Conservation (phyloP, 768 basidiomycete genomes). For the Mrakia hoshinonis region DNA sequence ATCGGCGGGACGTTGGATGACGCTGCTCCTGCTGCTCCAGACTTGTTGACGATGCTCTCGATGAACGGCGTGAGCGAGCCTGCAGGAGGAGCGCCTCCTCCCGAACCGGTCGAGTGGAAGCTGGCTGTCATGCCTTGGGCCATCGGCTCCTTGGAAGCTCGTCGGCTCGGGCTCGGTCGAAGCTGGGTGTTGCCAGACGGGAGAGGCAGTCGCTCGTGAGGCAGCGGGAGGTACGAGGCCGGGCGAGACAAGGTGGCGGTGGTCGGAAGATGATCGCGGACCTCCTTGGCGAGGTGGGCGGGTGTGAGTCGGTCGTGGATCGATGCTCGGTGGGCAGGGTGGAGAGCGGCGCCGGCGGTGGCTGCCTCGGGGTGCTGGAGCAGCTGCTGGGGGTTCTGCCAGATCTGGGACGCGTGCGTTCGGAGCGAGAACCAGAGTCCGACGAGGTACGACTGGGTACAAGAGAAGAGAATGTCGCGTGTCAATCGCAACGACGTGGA, state of each 20-base stretch:
- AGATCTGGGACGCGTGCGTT: slow-evolving; percentile 95
- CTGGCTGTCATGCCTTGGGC: neutral
- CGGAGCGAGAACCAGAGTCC: slow-evolving; percentile 98
- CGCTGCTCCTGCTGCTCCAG: slow-evolving; percentile 29
- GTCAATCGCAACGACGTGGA: neutral
- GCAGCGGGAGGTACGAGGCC: neutral
- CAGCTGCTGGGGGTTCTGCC: slow-evolving; percentile 76
- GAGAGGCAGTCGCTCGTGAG: neutral
- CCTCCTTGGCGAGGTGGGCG: slow-evolving; percentile 9
- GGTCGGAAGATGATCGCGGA: slow-evolving; percentile 14
- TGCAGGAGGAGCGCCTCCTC: neutral
- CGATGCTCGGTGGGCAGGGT: slow-evolving; percentile 39
- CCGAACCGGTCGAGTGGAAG: slow-evolving; percentile 17
- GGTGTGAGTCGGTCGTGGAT: slow-evolving; percentile 40
- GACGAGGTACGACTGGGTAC: slow-evolving; percentile 76
- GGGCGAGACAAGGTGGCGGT: neutral
- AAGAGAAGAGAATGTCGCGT: neutral
- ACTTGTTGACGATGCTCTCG: slow-evolving; percentile 33
- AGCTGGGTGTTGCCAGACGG: neutral
- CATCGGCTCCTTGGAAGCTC: neutral
- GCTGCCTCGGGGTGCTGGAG: slow-evolving; percentile 23
- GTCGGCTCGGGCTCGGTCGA: neutral
- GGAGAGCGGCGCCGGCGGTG: slow-evolving; percentile 27
- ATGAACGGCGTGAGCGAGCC: slow-evolving; percentile 36
- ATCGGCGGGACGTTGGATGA: slow-evolving; percentile 36